Conservation (phyloP, 2,329 filamentous ascomycete genomes). For the Cladosporium phlei region DNA sequence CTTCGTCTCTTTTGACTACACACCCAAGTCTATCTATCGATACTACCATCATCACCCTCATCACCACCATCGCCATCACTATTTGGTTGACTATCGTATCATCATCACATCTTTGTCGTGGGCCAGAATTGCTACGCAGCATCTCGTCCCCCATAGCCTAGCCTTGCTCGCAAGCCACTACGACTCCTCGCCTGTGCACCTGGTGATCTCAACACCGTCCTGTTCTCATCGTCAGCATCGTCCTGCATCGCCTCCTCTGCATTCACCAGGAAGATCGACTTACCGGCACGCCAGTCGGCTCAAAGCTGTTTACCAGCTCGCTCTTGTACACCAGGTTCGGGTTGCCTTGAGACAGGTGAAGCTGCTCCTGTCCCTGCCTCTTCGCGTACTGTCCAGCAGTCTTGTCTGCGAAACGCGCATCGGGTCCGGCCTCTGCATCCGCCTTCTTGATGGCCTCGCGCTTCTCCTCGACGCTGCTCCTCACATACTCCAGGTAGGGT, state of each 20-base stretch:
- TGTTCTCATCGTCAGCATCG: constrained; percentile 31
- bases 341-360: constrained; percentile 49
- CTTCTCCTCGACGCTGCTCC: constrained; percentile 61
- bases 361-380: constrained; percentile 43
- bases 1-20: no score
- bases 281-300: constrained; percentile 63
- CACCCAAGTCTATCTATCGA: no score
- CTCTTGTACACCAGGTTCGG: constrained; percentile 64
- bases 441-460: constrained; percentile 36
- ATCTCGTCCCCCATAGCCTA: neutral
- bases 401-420: constrained; percentile 40
- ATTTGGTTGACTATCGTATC: no score
- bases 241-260: neutral
- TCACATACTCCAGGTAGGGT: constrained; percentile 65
- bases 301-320: constrained; percentile 58
- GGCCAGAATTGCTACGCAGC: no score
- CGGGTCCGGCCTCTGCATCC: constrained; percentile 29
- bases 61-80: no score
- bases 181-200: constrained; percentile 42
- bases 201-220: constrained; percentile 65
- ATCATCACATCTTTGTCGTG: no score
- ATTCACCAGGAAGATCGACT: constrained; percentile 29
- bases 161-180: no score
- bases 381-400: constrained; percentile 47
- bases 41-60: no score